Evolutionary conservation across 164 flowering plant genomes (phyloP).

Genomic region (Annona squamosa): DNA sequence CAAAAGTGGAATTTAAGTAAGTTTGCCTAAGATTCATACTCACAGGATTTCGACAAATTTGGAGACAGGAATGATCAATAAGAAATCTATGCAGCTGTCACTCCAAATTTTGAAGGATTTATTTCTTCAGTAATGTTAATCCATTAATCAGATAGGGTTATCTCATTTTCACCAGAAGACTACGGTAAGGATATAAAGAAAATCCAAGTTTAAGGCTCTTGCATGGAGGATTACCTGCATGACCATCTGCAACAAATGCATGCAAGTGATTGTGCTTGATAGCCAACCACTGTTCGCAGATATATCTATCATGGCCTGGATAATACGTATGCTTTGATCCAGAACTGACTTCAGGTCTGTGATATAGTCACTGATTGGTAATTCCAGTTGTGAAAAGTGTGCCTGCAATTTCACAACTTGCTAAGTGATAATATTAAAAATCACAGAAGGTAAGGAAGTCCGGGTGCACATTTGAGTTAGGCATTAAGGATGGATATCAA

Average conservation of each 20-base stretch:
- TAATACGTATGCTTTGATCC: slow-evolving; percentile 97
- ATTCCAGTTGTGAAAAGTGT: slow-evolving; percentile 81
- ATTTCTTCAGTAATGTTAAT: neutral
- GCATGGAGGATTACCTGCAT: slow-evolving; percentile 65
- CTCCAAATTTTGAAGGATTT: neutral
- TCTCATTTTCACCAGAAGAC: neutral
- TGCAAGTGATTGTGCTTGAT: slow-evolving; percentile 78
- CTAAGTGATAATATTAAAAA: neutral
- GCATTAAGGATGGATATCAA: neutral
- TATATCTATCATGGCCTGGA: slow-evolving; percentile 97
- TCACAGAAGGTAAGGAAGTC: neutral
- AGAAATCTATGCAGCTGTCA: neutral
- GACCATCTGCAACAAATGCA: slow-evolving; percentile 97
- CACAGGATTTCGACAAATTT: too few relatives aligned
- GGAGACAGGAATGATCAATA: neutral
- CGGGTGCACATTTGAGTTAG: neutral
- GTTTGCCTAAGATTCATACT: too few relatives aligned
- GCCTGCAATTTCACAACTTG: slow-evolving; percentile 44
- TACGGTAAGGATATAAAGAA: neutral
- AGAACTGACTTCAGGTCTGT: slow-evolving; percentile 95
- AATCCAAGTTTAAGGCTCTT: neutral
- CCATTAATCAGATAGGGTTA: neutral
- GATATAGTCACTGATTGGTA: slow-evolving; percentile 87
- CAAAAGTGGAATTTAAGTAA: too few relatives aligned
- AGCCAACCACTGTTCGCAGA: slow-evolving; percentile 99